Conservation (phyloP, 345 rosid genomes). For the Dimocarpus longan region DNA sequence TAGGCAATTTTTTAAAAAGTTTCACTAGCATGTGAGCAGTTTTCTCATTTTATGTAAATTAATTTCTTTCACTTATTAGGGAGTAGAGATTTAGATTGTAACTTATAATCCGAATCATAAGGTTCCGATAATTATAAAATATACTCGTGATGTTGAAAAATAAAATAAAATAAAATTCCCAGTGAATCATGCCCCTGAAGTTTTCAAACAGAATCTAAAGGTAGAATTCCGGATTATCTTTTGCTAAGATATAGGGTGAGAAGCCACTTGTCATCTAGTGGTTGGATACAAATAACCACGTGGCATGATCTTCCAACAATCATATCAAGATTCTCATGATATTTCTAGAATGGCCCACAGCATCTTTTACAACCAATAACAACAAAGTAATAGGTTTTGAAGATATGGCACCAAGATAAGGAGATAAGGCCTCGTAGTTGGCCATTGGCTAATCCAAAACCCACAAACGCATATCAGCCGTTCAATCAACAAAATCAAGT, state of each 20-base stretch:
- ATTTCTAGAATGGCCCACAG: slow-evolving; percentile 36
- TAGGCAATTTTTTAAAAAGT: no score
- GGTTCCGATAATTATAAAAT: no score
- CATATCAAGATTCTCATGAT: not conserved
- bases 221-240: not conserved
- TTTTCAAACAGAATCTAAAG: no score
- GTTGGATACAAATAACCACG: not conserved
- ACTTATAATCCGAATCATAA: no score
- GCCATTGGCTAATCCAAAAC: slow-evolving; percentile 38
- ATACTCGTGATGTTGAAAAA: no score
- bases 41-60: no score
- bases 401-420: slow-evolving; percentile 58
- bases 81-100: no score
- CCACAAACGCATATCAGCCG: slow-evolving; percentile 29
- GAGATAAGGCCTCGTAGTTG: slow-evolving; percentile 37
- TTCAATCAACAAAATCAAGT: slow-evolving; percentile 27
- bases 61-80: no score
- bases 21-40: no score
- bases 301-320: not conserved
- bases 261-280: not conserved
- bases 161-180: no score
- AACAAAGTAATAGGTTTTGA: slow-evolving; percentile 41
- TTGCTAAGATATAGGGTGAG: not conserved
- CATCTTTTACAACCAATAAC: slow-evolving; percentile 59
- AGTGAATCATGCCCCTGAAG: no score